Percentiles rank a stretch among this genome's conserved stretches.
These are phyloP conservation scores for Thelephora terrestris DNA, from an alignment of 1,284 basidiomycete genomes.

Conservation along the genomic window DNA sequence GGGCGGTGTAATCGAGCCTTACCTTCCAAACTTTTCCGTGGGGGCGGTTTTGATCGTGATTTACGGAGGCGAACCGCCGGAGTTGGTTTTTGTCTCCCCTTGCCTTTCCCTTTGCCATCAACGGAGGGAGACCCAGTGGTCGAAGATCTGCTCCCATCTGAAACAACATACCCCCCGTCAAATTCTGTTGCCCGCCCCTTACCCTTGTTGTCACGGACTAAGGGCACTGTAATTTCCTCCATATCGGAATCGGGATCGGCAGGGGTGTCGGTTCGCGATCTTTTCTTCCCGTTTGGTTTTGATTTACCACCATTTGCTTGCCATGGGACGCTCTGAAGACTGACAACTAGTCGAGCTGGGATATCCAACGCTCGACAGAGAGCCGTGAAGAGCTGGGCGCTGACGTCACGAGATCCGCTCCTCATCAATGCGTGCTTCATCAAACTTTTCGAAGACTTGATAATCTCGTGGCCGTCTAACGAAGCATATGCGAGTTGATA, in stretches of 20 bases:
- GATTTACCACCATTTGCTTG: conserved; percentile 47
- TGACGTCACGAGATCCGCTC: conserved; percentile 78
- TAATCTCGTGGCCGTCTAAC: conserved; percentile 39
- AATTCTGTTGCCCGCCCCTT: conserved; percentile 19
- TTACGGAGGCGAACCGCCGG: conserved; percentile 48
- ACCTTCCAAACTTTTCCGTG: neutral
- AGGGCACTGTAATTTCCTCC: conserved; percentile 28
- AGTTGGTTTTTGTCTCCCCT: conserved; percentile 43
- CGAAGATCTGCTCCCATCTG: conserved; percentile 26
- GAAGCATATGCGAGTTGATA: conserved; percentile 24
- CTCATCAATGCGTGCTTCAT: conserved; percentile 83
- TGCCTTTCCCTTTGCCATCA: conserved; percentile 28
- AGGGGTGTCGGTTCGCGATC: conserved; percentile 21
- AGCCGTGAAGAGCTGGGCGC: conserved; percentile 87
- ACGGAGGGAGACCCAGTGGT: conserved; percentile 14
- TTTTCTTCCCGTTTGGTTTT: conserved; percentile 34
- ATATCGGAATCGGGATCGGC: conserved; percentile 29
- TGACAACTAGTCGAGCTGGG: conserved; percentile 82
- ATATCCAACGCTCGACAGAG: conserved; percentile 83
- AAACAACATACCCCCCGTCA: conserved; percentile 30
- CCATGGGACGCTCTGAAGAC: conserved; percentile 89
- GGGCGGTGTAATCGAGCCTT: neutral
- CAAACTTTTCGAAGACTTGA: conserved; percentile 73
- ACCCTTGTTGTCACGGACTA: conserved; percentile 7
- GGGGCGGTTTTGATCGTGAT: neutral